Evolutionary conservation across 106 monocot species (phyloP).

Genomic region (Phalaenopsis equestris): DNA sequence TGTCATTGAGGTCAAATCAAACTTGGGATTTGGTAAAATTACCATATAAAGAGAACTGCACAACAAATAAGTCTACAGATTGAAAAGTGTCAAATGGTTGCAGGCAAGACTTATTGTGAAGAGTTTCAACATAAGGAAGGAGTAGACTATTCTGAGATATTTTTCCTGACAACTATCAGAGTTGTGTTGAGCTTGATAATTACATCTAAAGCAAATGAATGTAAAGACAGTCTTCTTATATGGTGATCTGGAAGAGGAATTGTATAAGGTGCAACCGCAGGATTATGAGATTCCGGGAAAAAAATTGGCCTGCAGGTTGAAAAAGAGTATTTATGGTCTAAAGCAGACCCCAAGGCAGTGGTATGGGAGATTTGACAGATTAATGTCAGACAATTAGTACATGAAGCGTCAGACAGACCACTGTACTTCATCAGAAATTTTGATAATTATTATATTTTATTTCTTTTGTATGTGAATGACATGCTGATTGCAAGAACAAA

Average conservation of each 20-base stretch:
- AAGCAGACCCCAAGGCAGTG: not conserved
- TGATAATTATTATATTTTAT: not conserved
- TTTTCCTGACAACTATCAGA: not conserved
- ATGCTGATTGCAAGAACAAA: not conserved
- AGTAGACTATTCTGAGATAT: not conserved
- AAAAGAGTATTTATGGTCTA: not conserved
- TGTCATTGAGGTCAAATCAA: not conserved
- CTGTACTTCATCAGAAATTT: too few relatives aligned
- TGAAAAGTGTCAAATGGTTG: not conserved
- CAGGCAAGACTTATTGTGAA: not conserved
- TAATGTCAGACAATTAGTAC: not conserved
- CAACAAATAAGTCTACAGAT: not conserved
- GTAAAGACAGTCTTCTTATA: conserved; percentile 1
- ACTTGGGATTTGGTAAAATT: not conserved
- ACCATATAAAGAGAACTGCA: not conserved
- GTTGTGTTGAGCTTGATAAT: not conserved
- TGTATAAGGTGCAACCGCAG: not conserved
- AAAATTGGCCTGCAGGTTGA: not conserved
- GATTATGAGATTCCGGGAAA: not conserved
- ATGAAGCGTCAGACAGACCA: too few relatives aligned
- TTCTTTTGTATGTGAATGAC: not conserved
- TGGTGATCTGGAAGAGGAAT: not conserved
- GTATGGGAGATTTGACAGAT: not conserved
- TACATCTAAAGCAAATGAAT: not conserved
- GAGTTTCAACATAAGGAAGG: not conserved